Evolutionary conservation across 768 basidiomycete genomes (phyloP).

Genomic region (Panaeolus papilionaceus): DNA sequence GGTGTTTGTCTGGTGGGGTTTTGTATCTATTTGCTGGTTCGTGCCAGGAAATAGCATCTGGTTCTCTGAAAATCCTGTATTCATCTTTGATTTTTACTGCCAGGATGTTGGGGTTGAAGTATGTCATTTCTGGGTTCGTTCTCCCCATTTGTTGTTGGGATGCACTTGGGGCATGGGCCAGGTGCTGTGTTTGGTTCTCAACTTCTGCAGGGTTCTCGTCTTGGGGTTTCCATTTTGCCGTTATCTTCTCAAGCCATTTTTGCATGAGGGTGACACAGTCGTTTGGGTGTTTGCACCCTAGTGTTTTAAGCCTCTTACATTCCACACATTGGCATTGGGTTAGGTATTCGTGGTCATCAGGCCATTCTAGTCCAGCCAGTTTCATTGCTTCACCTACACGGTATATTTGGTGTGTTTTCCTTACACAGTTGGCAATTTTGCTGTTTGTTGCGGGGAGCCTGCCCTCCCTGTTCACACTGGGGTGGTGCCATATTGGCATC

Average conservation of each 20-base stretch:
- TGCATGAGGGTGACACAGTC: neutral
- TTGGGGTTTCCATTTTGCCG: neutral
- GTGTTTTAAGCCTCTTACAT: slow-evolving; percentile 1
- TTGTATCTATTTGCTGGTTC: neutral
- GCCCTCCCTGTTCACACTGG: slow-evolving; percentile 15
- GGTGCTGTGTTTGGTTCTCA: neutral
- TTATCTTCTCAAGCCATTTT: neutral
- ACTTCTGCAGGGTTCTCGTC: neutral
- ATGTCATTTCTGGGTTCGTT: no score
- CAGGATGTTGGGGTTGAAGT: no score
- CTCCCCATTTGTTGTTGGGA: no score
- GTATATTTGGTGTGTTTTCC: slow-evolving; percentile 22
- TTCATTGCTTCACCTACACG: slow-evolving; percentile 23
- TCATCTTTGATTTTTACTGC: neutral
- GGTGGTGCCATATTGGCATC: slow-evolving; percentile 42
- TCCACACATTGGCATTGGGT: slow-evolving; percentile 15
- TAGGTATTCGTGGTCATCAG: neutral
- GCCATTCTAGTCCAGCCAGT: neutral
- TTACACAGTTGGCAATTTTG: slow-evolving; percentile 22
- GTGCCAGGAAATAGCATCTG: neutral
- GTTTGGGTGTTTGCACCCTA: neutral
- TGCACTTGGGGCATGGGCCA: neutral
- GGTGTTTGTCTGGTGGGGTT: neutral
- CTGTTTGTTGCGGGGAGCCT: slow-evolving; percentile 6
- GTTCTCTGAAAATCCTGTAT: neutral